Evolutionary conservation across 805 yeast genomes (phyloP), one percentile per base, ranked within the genome.

Genomic region (Metschnikowia corniflorae): DNA sequence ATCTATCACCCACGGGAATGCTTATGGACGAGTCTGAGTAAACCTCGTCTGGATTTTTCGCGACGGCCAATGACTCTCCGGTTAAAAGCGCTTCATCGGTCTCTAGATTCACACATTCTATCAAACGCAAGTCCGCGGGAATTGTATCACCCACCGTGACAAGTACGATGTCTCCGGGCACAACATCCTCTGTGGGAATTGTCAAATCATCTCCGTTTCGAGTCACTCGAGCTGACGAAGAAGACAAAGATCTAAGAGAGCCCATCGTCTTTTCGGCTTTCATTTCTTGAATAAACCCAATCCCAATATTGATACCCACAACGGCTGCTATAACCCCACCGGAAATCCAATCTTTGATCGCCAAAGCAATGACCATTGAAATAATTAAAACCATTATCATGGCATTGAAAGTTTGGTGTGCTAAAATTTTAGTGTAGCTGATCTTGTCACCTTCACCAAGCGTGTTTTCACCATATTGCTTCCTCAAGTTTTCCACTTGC

Each of bases 211-310:
- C 47, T 23, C 85, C 86, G 46, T 76, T 65, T 57, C 93, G 70
- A 28, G 77, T 68, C 16, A 78, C 86, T 26, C 73, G 63, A 0
- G 93, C 89, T 3, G 80, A 73, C 3, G 91, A 87, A 2, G 87
- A 78, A 35, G 83, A 71, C 35, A 84, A 68, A 0, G 79, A 71
- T 43, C 77, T 71, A 27, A 83, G 70, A 0, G 88, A 79, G 25
- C 80, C 84, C 86, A 83, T 84, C 1, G 91, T 84, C 53, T 80
- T 75, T 46, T 83, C 88, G 1, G 93, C 91, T 45, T 75, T 78
- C 53, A 67, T 70, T 54, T 83, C 91, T 57, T 83, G 93, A 45
- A 73, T 58, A 37, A 79, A 73, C 4, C 93, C 93, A 39, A 83
- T 80, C 19, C 61, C 59, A 24, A 83, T 77, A 52, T 83, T 83